Evolutionary conservation across 192 early-diverging fungal genomes (phyloP), one percentile per base, ranked within the genome.

Genomic region (Chytriomyces sp.): DNA sequence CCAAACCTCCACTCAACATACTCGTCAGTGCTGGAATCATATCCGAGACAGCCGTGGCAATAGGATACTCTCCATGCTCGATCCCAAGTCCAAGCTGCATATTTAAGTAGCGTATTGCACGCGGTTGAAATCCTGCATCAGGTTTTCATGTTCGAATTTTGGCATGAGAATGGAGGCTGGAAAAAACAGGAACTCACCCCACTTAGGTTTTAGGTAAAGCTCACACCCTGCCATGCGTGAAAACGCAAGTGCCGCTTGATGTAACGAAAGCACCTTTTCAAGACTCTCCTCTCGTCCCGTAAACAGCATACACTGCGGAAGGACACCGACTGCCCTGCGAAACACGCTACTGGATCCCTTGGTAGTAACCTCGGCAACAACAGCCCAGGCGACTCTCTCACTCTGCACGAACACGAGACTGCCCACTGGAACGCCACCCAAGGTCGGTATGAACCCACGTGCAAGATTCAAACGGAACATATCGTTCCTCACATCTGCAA

Each of bases 401-500:
- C 55, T 52, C 33, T 68, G 65, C 17, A 68, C 65, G 55, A 68
- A 68, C 65, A 68, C 65, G 2, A 68, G n/a, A 3, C n/a, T 34
- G 17, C 39, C 17, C 5, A 68, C 52, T 4, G 26, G 10, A 14
- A 37, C 52, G 8, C 65, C 65, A 7, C 65, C 65, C n/a, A 68
- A 28, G 19, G 19, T 53, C 6, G 52, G 52, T 3, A 14, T 33
- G 39, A 68, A 55, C 3, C 65, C 65, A 33, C 54, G 52, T 19
- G 36, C 65, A 26, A 68, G 34, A 36, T 68, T 68, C n/a, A 68
- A 8, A 17, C 65, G 65, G 55, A 68, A 68, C 54, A 68, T 55
- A 33, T 68, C 65, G 33, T 68, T 68, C 36, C 65, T 7, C 12
- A 68, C 65, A 56, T 68, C 34, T 26, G 65, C 65, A 8, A 68